Conservation (phyloP, 768 basidiomycete species). For the Coprinopsis sp. region DNA sequence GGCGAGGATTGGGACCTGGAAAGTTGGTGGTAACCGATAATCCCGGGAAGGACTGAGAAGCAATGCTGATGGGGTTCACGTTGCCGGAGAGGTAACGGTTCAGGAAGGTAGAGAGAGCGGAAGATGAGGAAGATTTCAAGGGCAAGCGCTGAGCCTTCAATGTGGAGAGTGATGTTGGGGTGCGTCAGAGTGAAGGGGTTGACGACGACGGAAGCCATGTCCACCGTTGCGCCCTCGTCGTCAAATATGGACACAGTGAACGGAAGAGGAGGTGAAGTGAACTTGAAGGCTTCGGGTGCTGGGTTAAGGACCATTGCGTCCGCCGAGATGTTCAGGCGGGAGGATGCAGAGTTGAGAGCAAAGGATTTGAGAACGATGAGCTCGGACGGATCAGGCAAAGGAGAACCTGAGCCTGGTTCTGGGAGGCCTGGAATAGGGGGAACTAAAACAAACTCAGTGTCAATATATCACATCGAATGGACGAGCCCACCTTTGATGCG, state of each 20-base stretch:
- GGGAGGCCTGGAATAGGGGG: conserved; percentile 66
- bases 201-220: conserved; percentile 52
- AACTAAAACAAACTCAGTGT: conserved; percentile 37
- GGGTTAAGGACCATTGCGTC: conserved; percentile 58
- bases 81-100: conserved; percentile 57
- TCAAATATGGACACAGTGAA: conserved; percentile 55
- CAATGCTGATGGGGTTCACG: conserved; percentile 54
- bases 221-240: conserved; percentile 23
- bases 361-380: conserved; percentile 61
- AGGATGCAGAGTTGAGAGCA: conserved; percentile 28
- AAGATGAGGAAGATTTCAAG: conserved; percentile 34
- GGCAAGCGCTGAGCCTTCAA: conserved; percentile 56
- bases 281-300: conserved; percentile 40
- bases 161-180: conserved; percentile 59
- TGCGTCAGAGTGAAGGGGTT: conserved; percentile 57
- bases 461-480: conserved; percentile 2
- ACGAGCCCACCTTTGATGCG: conserved; percentile 47
- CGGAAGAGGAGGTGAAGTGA: conserved; percentile 54
- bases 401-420: conserved; percentile 42
- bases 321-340: conserved; percentile 41
- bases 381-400: conserved; percentile 53
- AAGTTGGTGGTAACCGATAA: conserved; percentile 48
- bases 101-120: conserved; percentile 57
- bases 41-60: conserved; percentile 45
- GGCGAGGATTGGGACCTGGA: conserved; percentile 60